Evolutionary conservation across 2,329 filamentous ascomycete genomes (phyloP).

Genomic region (Xylariomycetidae sp.): DNA sequence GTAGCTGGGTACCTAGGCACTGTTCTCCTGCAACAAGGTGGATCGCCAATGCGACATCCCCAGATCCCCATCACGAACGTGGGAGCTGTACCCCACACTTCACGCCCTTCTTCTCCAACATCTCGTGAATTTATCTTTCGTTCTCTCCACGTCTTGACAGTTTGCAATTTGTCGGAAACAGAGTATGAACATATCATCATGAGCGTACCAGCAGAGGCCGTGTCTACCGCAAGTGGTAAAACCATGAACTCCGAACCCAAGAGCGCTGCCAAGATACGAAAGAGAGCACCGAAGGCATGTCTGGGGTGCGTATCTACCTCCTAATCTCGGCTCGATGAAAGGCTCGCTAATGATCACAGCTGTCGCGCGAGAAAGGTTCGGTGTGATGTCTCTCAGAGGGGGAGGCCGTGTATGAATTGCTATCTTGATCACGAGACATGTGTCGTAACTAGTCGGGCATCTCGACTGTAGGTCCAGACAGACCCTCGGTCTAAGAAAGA

Average conservation of each 20-base stretch:
- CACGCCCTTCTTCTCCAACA: conserved; percentile 9
- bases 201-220: too few species aligned
- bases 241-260: conserved; percentile 25
- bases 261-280: conserved; percentile 33
- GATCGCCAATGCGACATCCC: too few species aligned
- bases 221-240: conserved; percentile 15
- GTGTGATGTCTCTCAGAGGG: conserved; percentile 45
- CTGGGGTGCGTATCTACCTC: too few species aligned
- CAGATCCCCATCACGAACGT: too few species aligned
- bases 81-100: conserved; percentile 13
- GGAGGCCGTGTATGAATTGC: conserved; percentile 48
- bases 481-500: not conserved
- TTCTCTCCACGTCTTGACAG: not conserved
- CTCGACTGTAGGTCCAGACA: conserved; percentile 30
- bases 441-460: conserved; percentile 35
- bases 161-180: too few species aligned
- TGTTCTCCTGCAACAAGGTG: too few species aligned
- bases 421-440: conserved; percentile 44
- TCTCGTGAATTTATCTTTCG: conserved; percentile 5
- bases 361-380: conserved; percentile 47
- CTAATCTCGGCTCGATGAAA: too few species aligned
- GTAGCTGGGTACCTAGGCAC: too few species aligned
- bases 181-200: too few species aligned
- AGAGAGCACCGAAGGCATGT: conserved; percentile 46
- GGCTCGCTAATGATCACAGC: too few species aligned